Conservation (phyloP, 2,329 filamentous ascomycete genomes). For the Ascochyta lentis region DNA sequence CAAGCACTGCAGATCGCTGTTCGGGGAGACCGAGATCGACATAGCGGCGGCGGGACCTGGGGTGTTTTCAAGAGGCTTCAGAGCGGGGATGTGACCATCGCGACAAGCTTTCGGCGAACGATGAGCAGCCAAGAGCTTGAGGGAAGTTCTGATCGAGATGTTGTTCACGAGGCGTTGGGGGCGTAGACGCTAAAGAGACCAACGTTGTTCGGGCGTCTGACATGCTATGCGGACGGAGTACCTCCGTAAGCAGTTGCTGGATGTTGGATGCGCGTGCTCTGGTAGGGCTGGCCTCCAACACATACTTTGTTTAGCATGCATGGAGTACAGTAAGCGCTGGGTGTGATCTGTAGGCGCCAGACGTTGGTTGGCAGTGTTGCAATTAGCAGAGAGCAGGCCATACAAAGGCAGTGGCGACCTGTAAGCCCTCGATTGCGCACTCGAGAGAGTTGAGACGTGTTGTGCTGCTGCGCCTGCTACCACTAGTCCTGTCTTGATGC, state of each 20-base stretch:
- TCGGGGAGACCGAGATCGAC: constrained; percentile 15
- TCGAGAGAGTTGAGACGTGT: background rate
- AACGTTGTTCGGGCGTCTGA: constrained; percentile 2
- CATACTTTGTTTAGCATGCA: constrained; percentile 1
- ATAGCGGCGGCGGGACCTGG: background rate
- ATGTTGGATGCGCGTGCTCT: background rate
- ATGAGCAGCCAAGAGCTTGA: background rate
- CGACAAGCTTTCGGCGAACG: constrained; percentile 3
- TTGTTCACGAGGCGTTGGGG: constrained; percentile 2
- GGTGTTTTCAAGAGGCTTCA: background rate
- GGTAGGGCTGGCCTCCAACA: constrained; percentile 9
- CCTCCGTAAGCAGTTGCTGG: constrained; percentile 8
- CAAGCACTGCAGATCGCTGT: constrained; percentile 5
- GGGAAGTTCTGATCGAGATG: background rate
- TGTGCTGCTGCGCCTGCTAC: background rate
- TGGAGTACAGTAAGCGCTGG: constrained; percentile 6
- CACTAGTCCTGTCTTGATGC: background rate
- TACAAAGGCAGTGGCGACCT: background rate
- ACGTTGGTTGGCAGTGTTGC: background rate
- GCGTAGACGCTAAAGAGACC: constrained; percentile 2
- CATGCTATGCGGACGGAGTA: constrained; percentile 1
- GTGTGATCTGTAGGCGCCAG: background rate
- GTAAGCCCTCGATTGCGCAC: constrained; percentile 1
- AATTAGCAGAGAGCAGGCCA: background rate
- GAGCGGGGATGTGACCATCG: constrained; percentile 1